Conservation (phyloP, 2,329 filamentous ascomycete species). For the Ustilaginoidea virens region DNA sequence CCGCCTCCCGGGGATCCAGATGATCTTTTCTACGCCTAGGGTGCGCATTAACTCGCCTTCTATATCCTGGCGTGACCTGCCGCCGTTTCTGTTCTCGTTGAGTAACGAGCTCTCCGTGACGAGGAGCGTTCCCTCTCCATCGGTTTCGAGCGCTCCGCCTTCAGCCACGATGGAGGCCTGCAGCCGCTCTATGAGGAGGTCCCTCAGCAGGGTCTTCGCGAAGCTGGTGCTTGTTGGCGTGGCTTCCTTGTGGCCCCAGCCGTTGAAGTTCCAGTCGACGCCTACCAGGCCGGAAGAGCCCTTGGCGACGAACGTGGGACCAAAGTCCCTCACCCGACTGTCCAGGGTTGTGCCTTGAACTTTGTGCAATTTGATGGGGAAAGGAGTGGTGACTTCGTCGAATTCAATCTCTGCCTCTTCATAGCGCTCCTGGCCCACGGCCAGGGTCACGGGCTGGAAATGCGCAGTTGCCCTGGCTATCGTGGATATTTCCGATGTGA, state of each 20-base stretch:
- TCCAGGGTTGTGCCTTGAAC: too few relatives aligned
- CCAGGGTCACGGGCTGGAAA: conserved; percentile 13
- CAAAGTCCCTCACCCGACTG: conserved; percentile 16
- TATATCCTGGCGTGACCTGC: conserved; percentile 6
- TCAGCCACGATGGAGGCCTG: conserved; percentile 8
- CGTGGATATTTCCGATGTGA: conserved; percentile 10
- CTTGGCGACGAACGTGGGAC: conserved; percentile 10
- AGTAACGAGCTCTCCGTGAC: conserved; percentile 14
- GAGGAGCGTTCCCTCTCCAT: conserved; percentile 14
- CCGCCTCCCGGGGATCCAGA: conserved; percentile 14
- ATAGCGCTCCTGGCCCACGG: conserved; percentile 5
- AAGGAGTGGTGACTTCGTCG: conserved; percentile 2
- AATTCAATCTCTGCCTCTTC: conserved; percentile 6
- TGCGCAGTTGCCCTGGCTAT: conserved; percentile 11
- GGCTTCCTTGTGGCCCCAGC: conserved; percentile 12
- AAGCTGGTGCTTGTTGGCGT: conserved; percentile 5
- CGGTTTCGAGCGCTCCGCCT: conserved; percentile 13
- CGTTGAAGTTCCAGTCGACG: conserved; percentile 14
- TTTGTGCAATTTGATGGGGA: too few relatives aligned
- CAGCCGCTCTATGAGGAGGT: background rate
- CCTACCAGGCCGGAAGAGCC: conserved; percentile 3
- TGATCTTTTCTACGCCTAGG: conserved; percentile 11
- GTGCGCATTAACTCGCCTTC: conserved; percentile 9
- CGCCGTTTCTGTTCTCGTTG: conserved; percentile 14
- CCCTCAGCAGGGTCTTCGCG: conserved; percentile 5